Evolutionary conservation across 164 flowering plant genomes (phyloP), one percentile per base, ranked within the genome.

Genomic region (Macadamia integrifolia): DNA sequence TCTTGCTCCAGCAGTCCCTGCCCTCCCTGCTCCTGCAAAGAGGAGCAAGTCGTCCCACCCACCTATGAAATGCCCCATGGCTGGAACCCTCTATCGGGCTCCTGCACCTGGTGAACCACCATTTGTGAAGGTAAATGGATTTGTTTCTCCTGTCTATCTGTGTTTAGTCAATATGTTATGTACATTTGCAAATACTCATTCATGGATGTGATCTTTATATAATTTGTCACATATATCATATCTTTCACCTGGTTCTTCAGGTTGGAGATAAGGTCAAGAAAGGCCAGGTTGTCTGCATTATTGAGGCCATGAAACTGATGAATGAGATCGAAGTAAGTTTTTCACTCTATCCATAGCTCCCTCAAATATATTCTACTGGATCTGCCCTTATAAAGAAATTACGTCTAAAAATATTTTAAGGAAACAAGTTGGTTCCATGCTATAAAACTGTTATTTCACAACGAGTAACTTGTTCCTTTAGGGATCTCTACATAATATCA

Each of bases 301-400:
- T 88, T 49, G 94, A 88, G 71, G 94, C 94, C 69, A 88, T 88
- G 94, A 88, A 88, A 72, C 71, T 88, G 74, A 87, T 88, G 94
- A 88, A 88, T 72, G 94, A 88, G 68, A 88, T 88, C 66, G 94
- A 88, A 72, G 94, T 88, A 76, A 68, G 70, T 60, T 14, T 48
- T 6, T 63, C 29, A 3, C 58, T 58, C 52, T 52, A 6, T 23
- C 23, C 31, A 49, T 48, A 23, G 23, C 3, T 3, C n/a, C 35
- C 17, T 18, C 29, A 60, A 23, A 18, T 57, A 8, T 29, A 46
- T 28, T 63, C 5, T 18, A 63, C n/a, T 43, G 31, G 40, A 35
- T 35, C 40, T 35, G 40, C 40, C 40, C 14, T 40, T 72, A 28
- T 17, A 32, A 6, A 46, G 9, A 31, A 29, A 8, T 58, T 42